Base-by-base conservation (phyloP, 805 yeast genomes). In the Candida nemodendra region DNA sequence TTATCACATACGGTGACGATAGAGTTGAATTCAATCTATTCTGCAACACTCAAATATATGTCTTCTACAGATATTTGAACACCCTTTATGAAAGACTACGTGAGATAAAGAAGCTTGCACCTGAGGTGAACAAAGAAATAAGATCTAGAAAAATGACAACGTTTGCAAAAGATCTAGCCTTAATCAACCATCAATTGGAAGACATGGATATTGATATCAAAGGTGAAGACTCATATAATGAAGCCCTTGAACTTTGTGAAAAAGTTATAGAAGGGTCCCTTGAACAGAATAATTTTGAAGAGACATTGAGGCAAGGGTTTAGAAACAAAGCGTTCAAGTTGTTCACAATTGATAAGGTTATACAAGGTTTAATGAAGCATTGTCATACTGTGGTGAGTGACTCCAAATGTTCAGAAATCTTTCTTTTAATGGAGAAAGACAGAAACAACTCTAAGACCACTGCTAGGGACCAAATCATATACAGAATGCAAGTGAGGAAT, bases 241-340 rank as follows among this genome's bases (percentile, higher is more conserved):
- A 91, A 61, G 75, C 88, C n/a, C 67, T 93, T 41, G 70, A 68
- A 3, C 70, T 93, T 39, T 78, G 95, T 41, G 87, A 79, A 48
- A 76, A 79, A 47, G 69, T 88, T 35, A 83, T 93, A 47, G 93
- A 87, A 48, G 95, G 95, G 19, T 93, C 88, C 25, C 65, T 93
- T 33, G 99, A 93, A 56, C 95, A 87, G 46, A 93, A 84, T 61
- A 81, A 89, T 84, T 95, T 85, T 61, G 99, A 93, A 66, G 99
- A 93, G 62, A 77, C 95, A 13, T 65, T 93, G 42, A 86, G 99
- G 46, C 97, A 91, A 69, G 96, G 95, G 0, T 93, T 85, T 67
- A 78, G 93, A 55, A 93, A 91, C 65, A 83, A 81, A 45, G 99
- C 98, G 0, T 93, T 85, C 68, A 88, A 88, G 60, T 65, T 93